Evolutionary conservation across 1,284 basidiomycete species (phyloP), one percentile per base, ranked within the genome.

Genomic region (Omphalotus olearius): DNA sequence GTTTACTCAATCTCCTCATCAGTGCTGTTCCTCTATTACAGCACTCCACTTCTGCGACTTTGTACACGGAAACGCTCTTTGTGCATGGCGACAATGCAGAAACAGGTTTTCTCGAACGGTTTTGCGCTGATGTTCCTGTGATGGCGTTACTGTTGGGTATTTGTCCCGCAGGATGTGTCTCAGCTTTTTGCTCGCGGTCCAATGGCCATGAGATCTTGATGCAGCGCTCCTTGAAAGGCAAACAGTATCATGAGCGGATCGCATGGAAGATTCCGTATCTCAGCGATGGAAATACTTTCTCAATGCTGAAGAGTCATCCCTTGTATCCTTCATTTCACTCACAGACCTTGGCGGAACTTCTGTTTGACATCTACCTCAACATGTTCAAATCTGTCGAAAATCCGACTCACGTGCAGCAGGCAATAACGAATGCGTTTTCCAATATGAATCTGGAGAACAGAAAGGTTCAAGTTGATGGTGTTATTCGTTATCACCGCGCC

Each of bases 1-100:
- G 79, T 0, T 60, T 79, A 14, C 52, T 80, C n/a, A 82, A 82
- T 55, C 53, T 81, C 17, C 62, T 82, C 26, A 48, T 72, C 6
- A 63, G 62, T n/a, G 60, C 70, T 2, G 38, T 55, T 30, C 67
- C 76, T 40, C 57, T 74, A 6, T 66, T 80, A 33, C 56, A 55
- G 6, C 58, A 57, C 0, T 53, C 59, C 6, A 53, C 63, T 6
- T 64, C 62, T 0, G 58, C 69, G 1, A 65, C 68, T 1, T 50
- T 80, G 4, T 71, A 73, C 57, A 79, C 75, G 0, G 74, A 80
- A 51, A 59, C 69, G 0, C 56, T 77, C 0, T 50, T 76, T 18
- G 38, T 58, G 2, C 47, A 51, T 0, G 61, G 60, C 0, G 52
- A 63, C 13, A 56, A 60, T 57, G 61, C 65, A 20, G 65, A 56